Evolutionary conservation across 2,329 filamentous ascomycete species (phyloP).

Genomic region (Dothidotthia symphoricarpi): DNA sequence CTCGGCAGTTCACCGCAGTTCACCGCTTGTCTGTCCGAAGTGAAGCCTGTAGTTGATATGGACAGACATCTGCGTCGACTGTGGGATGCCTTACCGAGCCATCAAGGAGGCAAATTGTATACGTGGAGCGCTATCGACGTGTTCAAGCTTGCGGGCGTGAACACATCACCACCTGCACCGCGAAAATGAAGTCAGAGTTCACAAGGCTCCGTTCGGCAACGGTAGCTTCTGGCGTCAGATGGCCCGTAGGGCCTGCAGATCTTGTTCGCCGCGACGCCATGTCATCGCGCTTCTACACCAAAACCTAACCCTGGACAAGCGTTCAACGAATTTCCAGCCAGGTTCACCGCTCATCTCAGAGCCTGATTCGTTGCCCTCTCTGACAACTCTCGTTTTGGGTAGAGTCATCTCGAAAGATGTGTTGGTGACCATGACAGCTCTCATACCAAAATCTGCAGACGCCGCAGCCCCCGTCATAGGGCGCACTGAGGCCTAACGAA

Average conservation of each 20-base stretch:
- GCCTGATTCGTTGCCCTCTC: slow-evolving; percentile 40
- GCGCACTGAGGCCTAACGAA: slow-evolving; percentile 32
- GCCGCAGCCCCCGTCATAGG: slow-evolving; percentile 32
- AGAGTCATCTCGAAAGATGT: slow-evolving; percentile 10
- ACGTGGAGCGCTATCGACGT: slow-evolving; percentile 11
- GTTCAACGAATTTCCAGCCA: slow-evolving; percentile 38
- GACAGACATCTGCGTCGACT: slow-evolving; percentile 14
- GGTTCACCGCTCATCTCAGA: slow-evolving; percentile 36
- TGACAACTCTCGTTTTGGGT: slow-evolving; percentile 12
- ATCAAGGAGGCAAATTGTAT: slow-evolving; percentile 14
- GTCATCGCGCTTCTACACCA: slow-evolving; percentile 41
- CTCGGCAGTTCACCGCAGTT: slow-evolving; percentile 38
- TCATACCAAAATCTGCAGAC: slow-evolving; percentile 17
- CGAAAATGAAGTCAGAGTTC: slow-evolving; percentile 40
- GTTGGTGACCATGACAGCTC: slow-evolving; percentile 24
- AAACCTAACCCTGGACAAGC: slow-evolving; percentile 28
- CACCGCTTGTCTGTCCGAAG: slow-evolving; percentile 28
- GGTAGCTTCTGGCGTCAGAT: slow-evolving; percentile 36
- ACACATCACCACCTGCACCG: slow-evolving; percentile 40
- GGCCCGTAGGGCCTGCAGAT: slow-evolving; percentile 40
- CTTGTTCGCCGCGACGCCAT: slow-evolving; percentile 42
- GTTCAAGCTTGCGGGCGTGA: slow-evolving; percentile 28
- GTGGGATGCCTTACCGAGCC: slow-evolving; percentile 16
- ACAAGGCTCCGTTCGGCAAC: slow-evolving; percentile 36
- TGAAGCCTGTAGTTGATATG: slow-evolving; percentile 12